These are phyloP conservation scores for Cystobasidium slooffiae DNA, from an alignment of 1,284 basidiomycete species.

Conservation along the genomic window DNA sequence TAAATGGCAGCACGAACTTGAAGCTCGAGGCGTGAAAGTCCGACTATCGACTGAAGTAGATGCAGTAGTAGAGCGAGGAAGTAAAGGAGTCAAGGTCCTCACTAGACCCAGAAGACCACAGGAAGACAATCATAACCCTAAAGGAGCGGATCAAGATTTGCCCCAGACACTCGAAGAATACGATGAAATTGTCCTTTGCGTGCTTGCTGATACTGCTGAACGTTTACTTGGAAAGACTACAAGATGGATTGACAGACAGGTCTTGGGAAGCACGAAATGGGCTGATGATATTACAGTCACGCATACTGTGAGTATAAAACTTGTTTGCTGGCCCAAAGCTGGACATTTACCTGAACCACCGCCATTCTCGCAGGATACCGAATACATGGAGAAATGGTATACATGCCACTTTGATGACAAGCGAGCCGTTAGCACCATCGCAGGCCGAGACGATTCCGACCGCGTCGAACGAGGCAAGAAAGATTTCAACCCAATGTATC, in stretches of 20 bases:
- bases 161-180: slow-evolving; percentile 60
- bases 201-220: slow-evolving; percentile 66
- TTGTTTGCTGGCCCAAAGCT: background rate
- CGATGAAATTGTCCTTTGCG: slow-evolving; percentile 68
- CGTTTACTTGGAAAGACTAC: slow-evolving; percentile 65
- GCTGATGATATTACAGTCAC: slow-evolving; percentile 65
- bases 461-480: slow-evolving; percentile 60
- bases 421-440: slow-evolving; percentile 56
- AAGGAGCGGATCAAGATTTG: slow-evolving; percentile 53
- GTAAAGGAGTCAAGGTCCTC: slow-evolving; percentile 55
- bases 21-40: slow-evolving; percentile 55
- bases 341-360: background rate
- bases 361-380: slow-evolving; percentile 14
- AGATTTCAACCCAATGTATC: slow-evolving; percentile 65
- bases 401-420: slow-evolving; percentile 60
- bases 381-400: slow-evolving; percentile 59
- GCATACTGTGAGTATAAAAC: slow-evolving; percentile 60
- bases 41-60: slow-evolving; percentile 59
- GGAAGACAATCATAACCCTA: slow-evolving; percentile 57
- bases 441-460: slow-evolving; percentile 58
- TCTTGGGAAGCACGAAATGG: slow-evolving; percentile 66
- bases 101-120: slow-evolving; percentile 54
- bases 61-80: slow-evolving; percentile 53
- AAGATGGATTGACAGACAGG: slow-evolving; percentile 64
- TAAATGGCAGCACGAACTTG: slow-evolving; percentile 57